Conservation (phyloP, 2,329 filamentous ascomycete species). For the Elsinoe ampelina region DNA sequence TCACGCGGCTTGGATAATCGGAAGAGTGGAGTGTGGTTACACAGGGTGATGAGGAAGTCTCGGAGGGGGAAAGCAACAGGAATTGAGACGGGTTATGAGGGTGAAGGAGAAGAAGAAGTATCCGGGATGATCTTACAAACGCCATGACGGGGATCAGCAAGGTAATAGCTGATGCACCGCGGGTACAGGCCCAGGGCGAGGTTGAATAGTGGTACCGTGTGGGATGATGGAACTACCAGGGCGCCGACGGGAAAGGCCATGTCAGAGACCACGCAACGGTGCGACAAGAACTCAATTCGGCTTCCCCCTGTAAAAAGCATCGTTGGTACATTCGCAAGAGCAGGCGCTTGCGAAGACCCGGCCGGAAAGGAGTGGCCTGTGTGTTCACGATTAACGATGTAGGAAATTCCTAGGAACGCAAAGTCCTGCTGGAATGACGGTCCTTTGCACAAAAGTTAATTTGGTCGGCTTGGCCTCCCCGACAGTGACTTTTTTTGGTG, state of each 20-base stretch:
- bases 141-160: constrained; percentile 2
- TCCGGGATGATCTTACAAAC: constrained; percentile 5
- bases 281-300: constrained; percentile 10
- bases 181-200: constrained; percentile 1
- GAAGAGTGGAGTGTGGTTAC: neutral
- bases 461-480: neutral
- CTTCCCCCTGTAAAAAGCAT: constrained; percentile 7
- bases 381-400: constrained; percentile 8
- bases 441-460: constrained; percentile 2
- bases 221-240: neutral
- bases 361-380: constrained; percentile 7
- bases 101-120: neutral
- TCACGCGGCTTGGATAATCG: constrained; percentile 1
- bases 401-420: neutral
- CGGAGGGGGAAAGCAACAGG: neutral
- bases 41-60: neutral
- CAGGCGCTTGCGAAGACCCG: constrained; percentile 10
- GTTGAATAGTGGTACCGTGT: constrained; percentile 6
- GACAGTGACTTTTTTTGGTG: neutral
- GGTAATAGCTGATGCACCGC: constrained; percentile 6
- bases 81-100: neutral
- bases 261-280: constrained; percentile 4
- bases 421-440: constrained; percentile 9
- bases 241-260: constrained; percentile 7
- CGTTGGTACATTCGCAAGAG: neutral